Percentiles rank a stretch among this genome's conserved stretches.
phyloP scores from a whole-genome alignment of 1,139 yeast species.

The Zygoascus hellenicus region DNA sequence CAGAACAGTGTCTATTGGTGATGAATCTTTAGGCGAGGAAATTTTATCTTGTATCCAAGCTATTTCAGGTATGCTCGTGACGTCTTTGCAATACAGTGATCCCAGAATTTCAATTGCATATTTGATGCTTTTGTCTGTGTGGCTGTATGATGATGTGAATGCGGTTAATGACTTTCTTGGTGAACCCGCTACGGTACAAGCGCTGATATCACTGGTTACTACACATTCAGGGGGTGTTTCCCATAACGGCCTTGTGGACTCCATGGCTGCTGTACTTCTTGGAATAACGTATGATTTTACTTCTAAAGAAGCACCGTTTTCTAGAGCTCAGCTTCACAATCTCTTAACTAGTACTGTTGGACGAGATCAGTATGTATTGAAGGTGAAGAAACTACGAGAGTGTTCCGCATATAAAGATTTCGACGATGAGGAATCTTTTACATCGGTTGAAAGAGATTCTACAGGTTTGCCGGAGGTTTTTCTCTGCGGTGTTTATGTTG shows the following conservation, averaged over 20 bases:
- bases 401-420: conserved; percentile 51
- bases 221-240: conserved; percentile 34
- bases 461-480: conserved; percentile 85
- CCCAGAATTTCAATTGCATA: conserved; percentile 77
- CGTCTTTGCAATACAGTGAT: conserved; percentile 59
- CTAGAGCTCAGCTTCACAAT: conserved; percentile 58
- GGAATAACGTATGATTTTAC: conserved; percentile 85
- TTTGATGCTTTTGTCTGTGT: conserved; percentile 62
- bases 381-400: conserved; percentile 67
- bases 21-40: conserved; percentile 63
- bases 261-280: conserved; percentile 64
- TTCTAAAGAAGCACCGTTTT: conserved; percentile 59
- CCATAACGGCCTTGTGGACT: conserved; percentile 58
- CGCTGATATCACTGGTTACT: conserved; percentile 62
- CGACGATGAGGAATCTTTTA: conserved; percentile 35
- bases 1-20: conserved; percentile 56
- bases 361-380: conserved; percentile 68
- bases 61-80: conserved; percentile 65
- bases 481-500: conserved; percentile 60
- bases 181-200: conserved; percentile 60
- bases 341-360: conserved; percentile 69
- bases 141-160: conserved; percentile 72
- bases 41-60: conserved; percentile 72
- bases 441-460: conserved; percentile 52
- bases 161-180: conserved; percentile 74